These are phyloP conservation scores for Starmera caribaea DNA, from an alignment of 805 yeast genomes.

Conservation along the genomic window DNA sequence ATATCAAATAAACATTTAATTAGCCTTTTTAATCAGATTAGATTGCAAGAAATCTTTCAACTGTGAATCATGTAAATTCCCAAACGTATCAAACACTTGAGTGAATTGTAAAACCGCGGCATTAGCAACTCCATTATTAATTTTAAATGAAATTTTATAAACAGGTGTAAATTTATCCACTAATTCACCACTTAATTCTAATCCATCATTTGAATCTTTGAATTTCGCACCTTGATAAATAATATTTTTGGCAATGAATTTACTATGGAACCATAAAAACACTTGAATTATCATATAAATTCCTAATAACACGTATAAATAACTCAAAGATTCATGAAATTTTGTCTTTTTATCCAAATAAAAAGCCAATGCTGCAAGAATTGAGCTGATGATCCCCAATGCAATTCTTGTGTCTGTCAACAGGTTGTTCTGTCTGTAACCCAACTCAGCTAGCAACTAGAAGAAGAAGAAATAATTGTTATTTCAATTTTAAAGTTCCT, in stretches of 20 bases:
- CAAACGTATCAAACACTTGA: conserved; percentile 28
- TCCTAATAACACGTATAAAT: conserved; percentile 30
- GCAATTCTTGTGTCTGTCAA: conserved; percentile 38
- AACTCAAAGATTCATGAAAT: conserved; percentile 30
- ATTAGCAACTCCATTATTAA: conserved; percentile 10
- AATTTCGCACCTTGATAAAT: conserved; percentile 33
- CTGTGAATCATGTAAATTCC: conserved; percentile 33
- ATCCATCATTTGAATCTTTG: conserved; percentile 13
- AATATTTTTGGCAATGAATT: conserved; percentile 29
- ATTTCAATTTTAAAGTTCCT: no score
- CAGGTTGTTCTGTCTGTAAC: conserved; percentile 32
- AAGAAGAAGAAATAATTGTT: no score
- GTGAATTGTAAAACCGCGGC: conserved; percentile 15
- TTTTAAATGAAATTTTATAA: conserved; percentile 29
- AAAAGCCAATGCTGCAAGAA: conserved; percentile 39
- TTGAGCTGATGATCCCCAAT: conserved; percentile 40
- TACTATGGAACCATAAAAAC: conserved; percentile 27
- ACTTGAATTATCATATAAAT: conserved; percentile 31
- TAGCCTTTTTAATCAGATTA: conserved; percentile 27
- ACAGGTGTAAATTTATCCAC: conserved; percentile 35
- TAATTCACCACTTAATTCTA: conserved; percentile 18
- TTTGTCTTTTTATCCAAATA: conserved; percentile 38
- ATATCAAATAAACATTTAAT: conserved; percentile 24
- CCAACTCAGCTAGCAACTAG: conserved; percentile 14
- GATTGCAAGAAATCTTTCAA: conserved; percentile 23